Base-by-base conservation (phyloP, 768 basidiomycete genomes). In the Amanita polypyramis region DNA sequence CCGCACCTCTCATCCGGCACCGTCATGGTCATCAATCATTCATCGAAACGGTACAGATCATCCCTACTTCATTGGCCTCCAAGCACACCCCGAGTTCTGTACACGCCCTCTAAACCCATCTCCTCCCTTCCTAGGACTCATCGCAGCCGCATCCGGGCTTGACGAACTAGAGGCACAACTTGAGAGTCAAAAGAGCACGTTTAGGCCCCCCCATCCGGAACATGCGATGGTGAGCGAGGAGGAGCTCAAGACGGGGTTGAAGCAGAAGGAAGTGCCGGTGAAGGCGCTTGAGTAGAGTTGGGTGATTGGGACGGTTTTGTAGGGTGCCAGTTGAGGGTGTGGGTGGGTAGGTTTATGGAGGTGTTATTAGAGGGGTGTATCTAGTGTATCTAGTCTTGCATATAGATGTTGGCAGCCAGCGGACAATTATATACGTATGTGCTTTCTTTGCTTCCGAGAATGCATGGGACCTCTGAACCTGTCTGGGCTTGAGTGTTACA, bases 41-140 rank as follows among this genome's bases (percentile, higher is more conserved):
- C n/a, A 27, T 27, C 7, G 25, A 7, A 27, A 27, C 25, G 7
- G 7, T 7, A 27, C 48, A 90, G 94, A 88, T 55, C 96, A 99
- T 65, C 89, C 92, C 2, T 99, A 79, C 73, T 98, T 94, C 61
- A 68, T 95, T 37, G 96, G 80, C 19, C 72, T 99, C 37, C 96
- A 99, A 68, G 90, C 96, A 1, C 96, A 99, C 59, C 96, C 96
- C 0, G 96, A 99, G 65, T 94, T 99, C 69, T 98, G 95, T 70
- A 94, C 96, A 19, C 82, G 96, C 23, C 96, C 96, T 1, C 72
- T 99, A 36, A 98, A 99, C 67, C 96, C 96, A 1, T 96, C 92
- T 0, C 96, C 96, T 0, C 85, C 93, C 0, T 97, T 97, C 80
- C 82, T 99, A 45, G 96, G 96, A 11, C 85, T 99, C 62, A 76